Percentiles rank a stretch among this genome's conserved stretches.
Evolutionary conservation across 129 eudicot species (phyloP).

Genomic region (Chrysanthemum lavandulifolium): DNA sequence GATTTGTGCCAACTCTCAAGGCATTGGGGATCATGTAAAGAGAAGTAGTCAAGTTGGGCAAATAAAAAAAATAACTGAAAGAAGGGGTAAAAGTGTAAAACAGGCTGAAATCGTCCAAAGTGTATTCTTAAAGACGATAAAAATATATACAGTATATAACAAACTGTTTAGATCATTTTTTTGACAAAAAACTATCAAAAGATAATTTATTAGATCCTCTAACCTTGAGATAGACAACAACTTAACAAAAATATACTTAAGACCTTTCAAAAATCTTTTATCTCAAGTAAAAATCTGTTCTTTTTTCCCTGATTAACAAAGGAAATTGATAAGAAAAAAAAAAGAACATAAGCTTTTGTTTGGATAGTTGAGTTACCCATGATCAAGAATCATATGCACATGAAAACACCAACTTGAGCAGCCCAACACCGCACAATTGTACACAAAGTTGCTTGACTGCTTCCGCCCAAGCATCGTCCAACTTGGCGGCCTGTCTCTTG

Average conservation of each 20-base stretch:
- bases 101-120: too few relatives aligned
- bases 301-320: constrained; percentile 31
- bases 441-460: constrained; percentile 71
- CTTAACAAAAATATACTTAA: constrained; percentile 42
- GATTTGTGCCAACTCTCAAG: neutral
- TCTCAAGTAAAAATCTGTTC: constrained; percentile 57
- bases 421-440: constrained; percentile 95
- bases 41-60: too few relatives aligned
- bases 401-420: constrained; percentile 53
- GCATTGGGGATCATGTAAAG: neutral
- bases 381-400: constrained; percentile 43
- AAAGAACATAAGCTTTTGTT: constrained; percentile 25
- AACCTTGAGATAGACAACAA: constrained; percentile 35
- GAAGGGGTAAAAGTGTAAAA: too few relatives aligned
- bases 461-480: constrained; percentile 71
- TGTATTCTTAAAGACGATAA: constrained; percentile 2
- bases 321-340: constrained; percentile 19
- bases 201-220: constrained; percentile 42
- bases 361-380: constrained; percentile 34
- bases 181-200: constrained; percentile 36
- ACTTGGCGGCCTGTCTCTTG: constrained; percentile 63
- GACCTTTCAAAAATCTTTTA: constrained; percentile 40
- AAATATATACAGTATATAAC: constrained; percentile 18
- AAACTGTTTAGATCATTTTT: constrained; percentile 31
- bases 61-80: too few relatives aligned